These are phyloP conservation scores for Cladobotryum mycophilum DNA, from an alignment of 2,329 filamentous ascomycete species.

Conservation along the genomic window DNA sequence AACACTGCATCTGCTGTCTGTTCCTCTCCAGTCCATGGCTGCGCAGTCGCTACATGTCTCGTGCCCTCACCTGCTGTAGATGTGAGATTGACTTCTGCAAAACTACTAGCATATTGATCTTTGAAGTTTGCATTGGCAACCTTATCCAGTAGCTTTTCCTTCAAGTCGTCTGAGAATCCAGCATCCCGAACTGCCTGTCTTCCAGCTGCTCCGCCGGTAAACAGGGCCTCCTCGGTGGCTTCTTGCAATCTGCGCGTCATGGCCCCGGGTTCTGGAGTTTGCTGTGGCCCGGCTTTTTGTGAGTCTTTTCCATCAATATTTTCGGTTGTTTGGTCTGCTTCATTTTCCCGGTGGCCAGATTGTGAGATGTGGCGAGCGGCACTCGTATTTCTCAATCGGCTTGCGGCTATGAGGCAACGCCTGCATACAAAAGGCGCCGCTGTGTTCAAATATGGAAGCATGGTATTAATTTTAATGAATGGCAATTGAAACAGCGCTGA, in stretches of 20 bases:
- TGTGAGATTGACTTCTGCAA: constrained; percentile 43
- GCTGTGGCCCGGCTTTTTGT: not conserved
- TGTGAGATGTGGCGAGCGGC: not conserved
- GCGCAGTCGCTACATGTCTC: constrained; percentile 58
- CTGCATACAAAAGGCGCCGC: not conserved
- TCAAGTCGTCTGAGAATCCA: constrained; percentile 58
- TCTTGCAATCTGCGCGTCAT: constrained; percentile 54
- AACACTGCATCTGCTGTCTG: constrained; percentile 66
- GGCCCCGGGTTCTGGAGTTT: constrained; percentile 29
- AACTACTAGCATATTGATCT: constrained; percentile 42
- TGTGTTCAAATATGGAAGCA: no score
- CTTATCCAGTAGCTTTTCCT: constrained; percentile 50
- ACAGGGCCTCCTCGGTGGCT: constrained; percentile 56
- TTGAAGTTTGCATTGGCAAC: constrained; percentile 50
- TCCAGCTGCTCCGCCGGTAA: constrained; percentile 54
- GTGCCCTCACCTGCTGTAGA: constrained; percentile 62
- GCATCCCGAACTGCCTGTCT: constrained; percentile 54
- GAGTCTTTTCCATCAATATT: not conserved
- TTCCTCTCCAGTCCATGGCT: constrained; percentile 76
- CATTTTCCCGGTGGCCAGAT: not conserved
- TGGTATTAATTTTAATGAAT: no score
- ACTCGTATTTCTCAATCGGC: not conserved
- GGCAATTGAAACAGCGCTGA: no score
- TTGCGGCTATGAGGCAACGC: not conserved
- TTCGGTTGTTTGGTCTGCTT: not conserved